phyloP scores from a whole-genome alignment of 2,329 filamentous ascomycete species.

The Biscogniauxia sp. region DNA sequence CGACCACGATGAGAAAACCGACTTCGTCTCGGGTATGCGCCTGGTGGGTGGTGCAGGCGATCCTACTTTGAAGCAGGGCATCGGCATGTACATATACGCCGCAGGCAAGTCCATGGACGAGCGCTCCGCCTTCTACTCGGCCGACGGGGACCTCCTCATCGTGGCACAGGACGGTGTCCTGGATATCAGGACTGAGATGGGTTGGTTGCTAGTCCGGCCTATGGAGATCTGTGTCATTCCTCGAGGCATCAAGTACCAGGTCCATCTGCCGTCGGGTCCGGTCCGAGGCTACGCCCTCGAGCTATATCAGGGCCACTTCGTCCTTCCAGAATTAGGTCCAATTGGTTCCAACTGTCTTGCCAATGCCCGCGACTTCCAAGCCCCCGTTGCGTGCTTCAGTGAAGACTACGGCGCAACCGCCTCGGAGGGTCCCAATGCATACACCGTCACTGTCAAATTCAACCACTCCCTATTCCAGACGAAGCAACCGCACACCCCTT shows the following conservation, averaged over 20 bases:
- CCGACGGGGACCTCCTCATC: conserved; percentile 67
- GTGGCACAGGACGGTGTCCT: conserved; percentile 64
- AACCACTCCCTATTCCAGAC: conserved; percentile 61
- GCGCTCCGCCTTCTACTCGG: conserved; percentile 71
- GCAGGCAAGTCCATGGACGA: conserved; percentile 69
- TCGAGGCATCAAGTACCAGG: conserved; percentile 62
- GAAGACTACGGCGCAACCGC: conserved; percentile 43
- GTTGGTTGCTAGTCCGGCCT: conserved; percentile 61
- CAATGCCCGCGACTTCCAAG: conserved; percentile 64
- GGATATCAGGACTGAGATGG: conserved; percentile 66
- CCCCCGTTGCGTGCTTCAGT: conserved; percentile 59
- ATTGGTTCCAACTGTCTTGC: conserved; percentile 63
- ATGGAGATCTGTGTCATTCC: conserved; percentile 68
- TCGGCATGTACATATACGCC: conserved; percentile 71
- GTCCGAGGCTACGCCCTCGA: conserved; percentile 65
- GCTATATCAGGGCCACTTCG: conserved; percentile 60
- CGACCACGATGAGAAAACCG: conserved; percentile 60
- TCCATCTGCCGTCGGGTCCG: conserved; percentile 44
- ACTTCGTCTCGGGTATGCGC: conserved; percentile 52
- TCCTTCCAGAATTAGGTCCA: conserved; percentile 60
- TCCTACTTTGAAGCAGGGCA: conserved; percentile 66
- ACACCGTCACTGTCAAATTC: conserved; percentile 57
- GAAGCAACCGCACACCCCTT: conserved; percentile 62
- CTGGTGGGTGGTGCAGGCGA: conserved; percentile 72
- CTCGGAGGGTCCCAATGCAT: conserved; percentile 31